A percentile compares a stretch with the other conserved stretches of the same genome.
Conservation (phyloP, 371 early-diverging fungal species). For the Apophysomyces trapeziformis region DNA sequence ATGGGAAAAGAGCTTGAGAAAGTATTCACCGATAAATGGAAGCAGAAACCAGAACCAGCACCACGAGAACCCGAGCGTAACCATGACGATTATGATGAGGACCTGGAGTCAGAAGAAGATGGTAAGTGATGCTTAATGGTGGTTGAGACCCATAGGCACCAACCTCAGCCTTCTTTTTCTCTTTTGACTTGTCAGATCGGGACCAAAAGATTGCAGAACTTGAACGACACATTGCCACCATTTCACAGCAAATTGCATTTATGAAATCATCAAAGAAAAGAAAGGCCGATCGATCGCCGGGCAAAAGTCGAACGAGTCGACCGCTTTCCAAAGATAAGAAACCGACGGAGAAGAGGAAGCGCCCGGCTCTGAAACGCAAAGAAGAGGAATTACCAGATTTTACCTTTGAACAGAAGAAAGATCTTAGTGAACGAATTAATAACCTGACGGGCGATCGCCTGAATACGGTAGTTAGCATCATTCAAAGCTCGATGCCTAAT, state of each 20-base stretch:
- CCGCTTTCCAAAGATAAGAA: conserved; percentile 32
- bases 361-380: conserved; percentile 20
- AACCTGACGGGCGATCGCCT: conserved; percentile 74
- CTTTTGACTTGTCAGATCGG: conserved; percentile 1
- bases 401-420: conserved; percentile 87
- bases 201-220: conserved; percentile 28
- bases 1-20: conserved; percentile 80
- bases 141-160: neutral
- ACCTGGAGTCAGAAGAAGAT: conserved; percentile 39
- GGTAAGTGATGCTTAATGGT: conserved; percentile 26
- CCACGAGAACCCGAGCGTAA: conserved; percentile 16
- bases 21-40: conserved; percentile 88
- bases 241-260: conserved; percentile 51
- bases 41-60: conserved; percentile 52
- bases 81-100: conserved; percentile 26
- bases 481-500: conserved; percentile 81
- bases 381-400: conserved; percentile 51
- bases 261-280: conserved; percentile 65
- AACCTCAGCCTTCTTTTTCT: conserved; percentile 18
- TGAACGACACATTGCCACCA: conserved; percentile 31
- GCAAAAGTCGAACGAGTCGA: conserved; percentile 26
- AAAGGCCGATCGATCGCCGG: conserved; percentile 45
- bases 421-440: conserved; percentile 84
- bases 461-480: conserved; percentile 80
- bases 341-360: conserved; percentile 27